Conservation (phyloP, 140 eudicot genomes). For the Ambrosia hybrid region DNA sequence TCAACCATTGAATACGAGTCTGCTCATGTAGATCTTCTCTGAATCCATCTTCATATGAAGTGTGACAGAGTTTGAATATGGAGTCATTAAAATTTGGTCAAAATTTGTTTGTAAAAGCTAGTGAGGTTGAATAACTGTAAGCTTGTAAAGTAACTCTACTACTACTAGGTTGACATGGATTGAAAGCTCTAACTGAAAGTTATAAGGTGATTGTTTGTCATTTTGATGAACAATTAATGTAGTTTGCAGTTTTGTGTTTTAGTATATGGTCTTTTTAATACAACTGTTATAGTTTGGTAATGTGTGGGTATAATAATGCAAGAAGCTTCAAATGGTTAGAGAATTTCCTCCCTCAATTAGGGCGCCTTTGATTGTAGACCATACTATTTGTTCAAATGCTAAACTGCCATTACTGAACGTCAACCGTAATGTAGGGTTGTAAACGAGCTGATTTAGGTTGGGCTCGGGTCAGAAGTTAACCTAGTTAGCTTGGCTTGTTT, state of each 20-base stretch:
- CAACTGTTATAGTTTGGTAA: no score
- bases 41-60: constrained; percentile 6
- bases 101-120: constrained; percentile 20
- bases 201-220: not conserved
- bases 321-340: no score
- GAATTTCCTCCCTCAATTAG: no score
- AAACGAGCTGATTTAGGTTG: no score
- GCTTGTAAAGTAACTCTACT: constrained; percentile 23
- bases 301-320: no score
- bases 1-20: constrained; percentile 13
- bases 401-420: no score
- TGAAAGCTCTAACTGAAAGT: not conserved
- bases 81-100: constrained; percentile 11
- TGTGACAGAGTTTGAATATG: constrained; percentile 15
- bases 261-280: no score
- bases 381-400: no score
- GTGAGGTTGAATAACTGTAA: constrained; percentile 20
- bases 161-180: constrained; percentile 2
- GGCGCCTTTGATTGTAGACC: no score
- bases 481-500: no score
- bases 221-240: not conserved
- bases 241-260: not conserved
- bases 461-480: no score
- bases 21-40: constrained; percentile 19
- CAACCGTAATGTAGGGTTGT: no score